These are phyloP conservation scores for Fusarium falciforme DNA, from an alignment of 2,329 filamentous ascomycete genomes.

Conservation along the genomic window DNA sequence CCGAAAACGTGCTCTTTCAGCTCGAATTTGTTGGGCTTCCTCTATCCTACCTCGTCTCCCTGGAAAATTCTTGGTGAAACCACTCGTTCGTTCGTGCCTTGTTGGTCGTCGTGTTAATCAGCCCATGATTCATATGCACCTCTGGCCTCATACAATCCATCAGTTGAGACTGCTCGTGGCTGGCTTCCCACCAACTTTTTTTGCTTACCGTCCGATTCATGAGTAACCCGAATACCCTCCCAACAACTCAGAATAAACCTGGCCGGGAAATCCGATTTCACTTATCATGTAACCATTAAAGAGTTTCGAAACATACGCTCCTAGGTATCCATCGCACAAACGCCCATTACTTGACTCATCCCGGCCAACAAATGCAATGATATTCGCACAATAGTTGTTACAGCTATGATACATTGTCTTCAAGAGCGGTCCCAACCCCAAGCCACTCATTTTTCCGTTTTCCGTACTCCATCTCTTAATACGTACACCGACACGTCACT, in stretches of 20 bases:
- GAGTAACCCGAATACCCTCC: neutral
- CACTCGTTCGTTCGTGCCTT: slow-evolving; percentile 3
- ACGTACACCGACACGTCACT: neutral
- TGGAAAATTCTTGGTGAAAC: neutral
- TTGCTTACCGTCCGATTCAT: neutral
- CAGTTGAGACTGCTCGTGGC: slow-evolving; percentile 3
- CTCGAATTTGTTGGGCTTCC: neutral
- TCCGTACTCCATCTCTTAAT: neutral
- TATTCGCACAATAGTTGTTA: slow-evolving; percentile 12
- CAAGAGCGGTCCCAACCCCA: neutral
- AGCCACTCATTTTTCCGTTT: neutral
- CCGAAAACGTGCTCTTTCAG: neutral
- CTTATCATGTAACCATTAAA: neutral
- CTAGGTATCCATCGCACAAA: neutral
- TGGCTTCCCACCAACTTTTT: slow-evolving; percentile 6
- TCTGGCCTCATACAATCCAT: slow-evolving; percentile 24
- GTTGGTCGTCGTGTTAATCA: slow-evolving; percentile 15
- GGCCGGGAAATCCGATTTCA: neutral
- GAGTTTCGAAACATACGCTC: neutral
- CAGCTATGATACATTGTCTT: slow-evolving; percentile 16
- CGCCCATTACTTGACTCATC: neutral
- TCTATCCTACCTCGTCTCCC: neutral
- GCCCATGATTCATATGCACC: slow-evolving; percentile 25
- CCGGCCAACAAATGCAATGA: neutral
- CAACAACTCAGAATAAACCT: slow-evolving; percentile 7